A percentile compares a stretch with the other conserved stretches of the same genome.
Evolutionary conservation across 306 rosid genomes (phyloP).

Genomic region (Myrica gale): DNA sequence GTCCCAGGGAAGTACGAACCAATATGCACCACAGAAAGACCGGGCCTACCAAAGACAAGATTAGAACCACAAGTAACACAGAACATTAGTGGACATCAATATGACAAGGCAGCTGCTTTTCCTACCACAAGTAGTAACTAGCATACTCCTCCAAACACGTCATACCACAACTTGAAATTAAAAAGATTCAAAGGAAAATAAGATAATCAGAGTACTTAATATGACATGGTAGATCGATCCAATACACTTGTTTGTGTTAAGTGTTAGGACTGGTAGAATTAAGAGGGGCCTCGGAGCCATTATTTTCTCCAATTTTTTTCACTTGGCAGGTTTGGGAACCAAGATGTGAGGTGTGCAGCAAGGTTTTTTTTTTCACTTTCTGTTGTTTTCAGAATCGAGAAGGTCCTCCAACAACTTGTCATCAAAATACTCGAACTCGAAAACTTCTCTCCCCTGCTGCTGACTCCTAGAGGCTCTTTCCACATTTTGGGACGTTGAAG

Average conservation of each 20-base stretch:
- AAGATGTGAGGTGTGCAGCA: background rate
- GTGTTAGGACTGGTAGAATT: background rate
- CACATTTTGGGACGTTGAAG: background rate
- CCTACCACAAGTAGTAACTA: background rate
- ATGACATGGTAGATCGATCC: background rate
- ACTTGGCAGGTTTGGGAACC: background rate
- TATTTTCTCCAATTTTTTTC: background rate
- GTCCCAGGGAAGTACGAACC: background rate
- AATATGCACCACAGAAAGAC: background rate
- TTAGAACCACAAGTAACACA: background rate
- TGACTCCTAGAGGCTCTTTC: background rate
- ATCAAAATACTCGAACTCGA: conserved; percentile 63
- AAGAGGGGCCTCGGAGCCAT: background rate
- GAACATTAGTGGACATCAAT: background rate
- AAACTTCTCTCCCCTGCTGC: conserved; percentile 34
- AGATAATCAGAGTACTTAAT: background rate
- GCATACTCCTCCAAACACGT: background rate
- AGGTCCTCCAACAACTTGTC: conserved; percentile 68
- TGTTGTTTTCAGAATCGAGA: conserved; percentile 39
- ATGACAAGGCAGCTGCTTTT: background rate
- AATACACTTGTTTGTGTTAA: background rate
- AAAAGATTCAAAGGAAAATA: background rate
- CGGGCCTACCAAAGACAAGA: no score
- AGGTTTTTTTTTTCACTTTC: conserved; percentile 7
- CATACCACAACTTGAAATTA: background rate